These are phyloP conservation scores for Panellus pusillus DNA, from an alignment of 768 basidiomycete species.

Conservation along the genomic window DNA sequence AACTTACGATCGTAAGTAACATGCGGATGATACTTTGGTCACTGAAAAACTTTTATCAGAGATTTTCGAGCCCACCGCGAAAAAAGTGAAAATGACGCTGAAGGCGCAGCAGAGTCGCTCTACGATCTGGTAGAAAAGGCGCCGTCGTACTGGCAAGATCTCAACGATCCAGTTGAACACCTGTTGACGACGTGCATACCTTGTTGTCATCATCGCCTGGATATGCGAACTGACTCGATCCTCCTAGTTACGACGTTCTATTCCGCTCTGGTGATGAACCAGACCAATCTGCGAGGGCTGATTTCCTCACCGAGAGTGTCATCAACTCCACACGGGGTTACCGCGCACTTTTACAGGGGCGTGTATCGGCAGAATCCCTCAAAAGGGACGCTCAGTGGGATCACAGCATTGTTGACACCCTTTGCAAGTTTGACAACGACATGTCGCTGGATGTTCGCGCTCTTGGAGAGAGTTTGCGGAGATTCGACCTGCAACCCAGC, in stretches of 20 bases:
- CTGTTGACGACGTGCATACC: slow-evolving; percentile 60
- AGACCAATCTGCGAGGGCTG: slow-evolving; percentile 40
- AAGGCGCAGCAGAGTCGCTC: slow-evolving; percentile 40
- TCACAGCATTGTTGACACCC: slow-evolving; percentile 44
- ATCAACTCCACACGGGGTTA: slow-evolving; percentile 54
- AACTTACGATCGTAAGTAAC: slow-evolving; percentile 55
- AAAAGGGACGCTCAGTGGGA: slow-evolving; percentile 52
- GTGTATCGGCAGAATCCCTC: slow-evolving; percentile 41
- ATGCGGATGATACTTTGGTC: neutral
- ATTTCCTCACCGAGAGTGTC: slow-evolving; percentile 58
- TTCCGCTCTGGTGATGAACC: slow-evolving; percentile 56
- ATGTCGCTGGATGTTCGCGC: slow-evolving; percentile 33
- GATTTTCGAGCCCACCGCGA: slow-evolving; percentile 36
- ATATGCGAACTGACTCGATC: slow-evolving; percentile 1
- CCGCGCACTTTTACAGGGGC: slow-evolving; percentile 50
- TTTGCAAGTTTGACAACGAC: slow-evolving; percentile 44
- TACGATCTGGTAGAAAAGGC: slow-evolving; percentile 54
- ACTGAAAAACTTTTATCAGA: slow-evolving; percentile 28
- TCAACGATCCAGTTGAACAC: slow-evolving; percentile 47
- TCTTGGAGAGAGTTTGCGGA: slow-evolving; percentile 39
- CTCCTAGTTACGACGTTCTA: slow-evolving; percentile 61
- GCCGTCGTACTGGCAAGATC: slow-evolving; percentile 55
- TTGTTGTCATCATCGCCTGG: neutral
- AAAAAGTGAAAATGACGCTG: slow-evolving; percentile 28
- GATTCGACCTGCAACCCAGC: slow-evolving; percentile 43